Evolutionary conservation across 345 rosid genomes (phyloP).

Genomic region (Cardamine occulta): DNA sequence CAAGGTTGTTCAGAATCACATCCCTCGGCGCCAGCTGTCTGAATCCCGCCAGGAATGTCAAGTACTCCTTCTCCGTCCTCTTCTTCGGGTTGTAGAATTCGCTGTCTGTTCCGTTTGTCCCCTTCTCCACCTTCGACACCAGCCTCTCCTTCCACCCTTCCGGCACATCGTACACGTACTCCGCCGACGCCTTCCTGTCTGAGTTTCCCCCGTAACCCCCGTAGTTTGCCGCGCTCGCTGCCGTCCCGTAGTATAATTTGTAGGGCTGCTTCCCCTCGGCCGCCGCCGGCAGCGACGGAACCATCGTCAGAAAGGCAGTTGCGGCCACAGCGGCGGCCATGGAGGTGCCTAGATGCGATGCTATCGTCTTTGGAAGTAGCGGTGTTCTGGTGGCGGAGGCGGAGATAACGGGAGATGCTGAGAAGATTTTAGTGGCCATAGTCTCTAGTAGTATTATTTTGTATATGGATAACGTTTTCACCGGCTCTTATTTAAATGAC

Average conservation of each 20-base stretch:
- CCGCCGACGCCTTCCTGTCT: conserved; percentile 84
- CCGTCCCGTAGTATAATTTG: conserved; percentile 85
- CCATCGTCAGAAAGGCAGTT: conserved; percentile 53
- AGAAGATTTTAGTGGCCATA: conserved; percentile 61
- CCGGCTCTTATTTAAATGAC: not conserved
- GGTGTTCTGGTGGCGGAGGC: conserved; percentile 48
- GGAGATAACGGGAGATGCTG: conserved; percentile 53
- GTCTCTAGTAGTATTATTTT: not conserved
- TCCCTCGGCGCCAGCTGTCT: conserved; percentile 79
- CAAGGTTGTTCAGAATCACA: conserved; percentile 72
- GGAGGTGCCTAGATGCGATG: conserved; percentile 38
- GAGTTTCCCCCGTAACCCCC: conserved; percentile 93
- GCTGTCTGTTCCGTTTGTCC: conserved; percentile 90
- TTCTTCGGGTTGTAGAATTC: conserved; percentile 90
- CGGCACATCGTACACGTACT: conserved; percentile 88
- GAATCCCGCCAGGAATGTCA: conserved; percentile 81
- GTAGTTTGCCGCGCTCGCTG: conserved; percentile 94
- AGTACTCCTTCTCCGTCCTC: conserved; percentile 80
- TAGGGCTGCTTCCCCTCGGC: conserved; percentile 43
- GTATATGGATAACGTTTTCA: conserved; percentile 29
- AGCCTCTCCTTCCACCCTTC: conserved; percentile 91
- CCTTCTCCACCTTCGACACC: conserved; percentile 94
- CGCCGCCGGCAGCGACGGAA: conserved; percentile 58
- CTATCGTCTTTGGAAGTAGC: conserved; percentile 43
- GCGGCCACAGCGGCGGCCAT: conserved; percentile 54